phyloP scores from a whole-genome alignment of 192 early-diverging fungal species.

The Gamsiella multidivaricata region DNA sequence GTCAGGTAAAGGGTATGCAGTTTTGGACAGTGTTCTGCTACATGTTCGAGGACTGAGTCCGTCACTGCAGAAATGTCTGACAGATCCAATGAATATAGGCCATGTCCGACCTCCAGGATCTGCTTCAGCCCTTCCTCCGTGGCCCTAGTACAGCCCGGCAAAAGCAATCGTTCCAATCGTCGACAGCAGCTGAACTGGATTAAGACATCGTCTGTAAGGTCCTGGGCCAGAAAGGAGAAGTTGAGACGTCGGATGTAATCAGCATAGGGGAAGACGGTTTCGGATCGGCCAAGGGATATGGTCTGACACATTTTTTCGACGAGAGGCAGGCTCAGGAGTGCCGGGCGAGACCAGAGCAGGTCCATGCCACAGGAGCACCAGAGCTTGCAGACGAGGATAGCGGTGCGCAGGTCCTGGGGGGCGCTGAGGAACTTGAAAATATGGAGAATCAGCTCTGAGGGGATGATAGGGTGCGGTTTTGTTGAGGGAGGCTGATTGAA shows the following conservation, averaged over 20 bases:
- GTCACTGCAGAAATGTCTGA: constrained; percentile 60
- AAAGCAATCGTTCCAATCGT: constrained; percentile 63
- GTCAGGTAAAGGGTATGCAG: constrained; percentile 68
- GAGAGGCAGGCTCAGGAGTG: constrained; percentile 25
- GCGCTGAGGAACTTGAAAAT: constrained; percentile 58
- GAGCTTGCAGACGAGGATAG: constrained; percentile 61
- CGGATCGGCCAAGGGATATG: constrained; percentile 24
- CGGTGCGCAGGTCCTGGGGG: constrained; percentile 57
- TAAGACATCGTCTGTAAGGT: constrained; percentile 55
- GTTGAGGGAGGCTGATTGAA: too few species aligned
- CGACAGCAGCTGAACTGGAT: constrained; percentile 50
- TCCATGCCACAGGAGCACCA: constrained; percentile 69
- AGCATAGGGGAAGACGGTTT: constrained; percentile 58
- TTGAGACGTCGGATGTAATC: constrained; percentile 68
- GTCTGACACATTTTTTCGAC: constrained; percentile 32
- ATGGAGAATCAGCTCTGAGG: constrained; percentile 63
- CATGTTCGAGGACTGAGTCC: constrained; percentile 52
- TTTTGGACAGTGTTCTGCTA: constrained; percentile 59
- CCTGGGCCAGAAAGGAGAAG: constrained; percentile 58
- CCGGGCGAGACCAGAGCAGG: constrained; percentile 65
- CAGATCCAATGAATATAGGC: constrained; percentile 63
- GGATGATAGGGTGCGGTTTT: constrained; percentile 37
- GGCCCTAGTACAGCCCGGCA: constrained; percentile 58
- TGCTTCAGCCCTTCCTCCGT: constrained; percentile 59
- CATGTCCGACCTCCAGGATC: constrained; percentile 51